A percentile compares a stretch with the other conserved stretches of the same genome.
Evolutionary conservation across 208 protist genomes (phyloP).

Genomic region (Crithidia bombi): DNA sequence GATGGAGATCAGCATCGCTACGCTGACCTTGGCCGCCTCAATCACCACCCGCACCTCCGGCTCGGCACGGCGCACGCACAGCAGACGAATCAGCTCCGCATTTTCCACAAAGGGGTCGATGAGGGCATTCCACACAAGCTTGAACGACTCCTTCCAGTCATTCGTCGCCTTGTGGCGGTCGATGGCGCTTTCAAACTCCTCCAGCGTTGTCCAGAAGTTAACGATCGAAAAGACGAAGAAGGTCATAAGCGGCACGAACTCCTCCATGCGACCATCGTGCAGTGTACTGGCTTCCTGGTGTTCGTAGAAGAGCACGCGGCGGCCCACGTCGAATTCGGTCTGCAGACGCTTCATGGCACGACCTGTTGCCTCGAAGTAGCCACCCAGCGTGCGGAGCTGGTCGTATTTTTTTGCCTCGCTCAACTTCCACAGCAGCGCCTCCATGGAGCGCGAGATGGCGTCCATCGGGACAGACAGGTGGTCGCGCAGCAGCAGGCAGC

Average conservation of each 20-base stretch:
- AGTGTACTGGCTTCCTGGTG: constrained; percentile 17
- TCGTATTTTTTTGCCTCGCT: constrained; percentile 51
- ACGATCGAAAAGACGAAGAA: constrained; percentile 86
- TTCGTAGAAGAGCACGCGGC: constrained; percentile 71
- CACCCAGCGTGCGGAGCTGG: constrained; percentile 40
- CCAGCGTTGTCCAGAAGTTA: constrained; percentile 74
- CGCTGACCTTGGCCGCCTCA: constrained; percentile 77
- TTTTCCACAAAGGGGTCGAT: constrained; percentile 54
- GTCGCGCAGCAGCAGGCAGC: constrained; percentile 54
- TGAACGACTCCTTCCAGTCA: constrained; percentile 38
- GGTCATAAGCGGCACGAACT: constrained; percentile 83
- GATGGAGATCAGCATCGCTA: constrained; percentile 76
- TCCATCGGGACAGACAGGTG: constrained; percentile 66
- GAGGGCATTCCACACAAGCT: constrained; percentile 37
- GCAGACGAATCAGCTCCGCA: constrained; percentile 37
- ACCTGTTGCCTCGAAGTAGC: constrained; percentile 58
- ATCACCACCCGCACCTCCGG: constrained; percentile 62
- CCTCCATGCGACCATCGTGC: constrained; percentile 56
- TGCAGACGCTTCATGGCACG: constrained; percentile 60
- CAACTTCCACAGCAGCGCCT: constrained; percentile 58
- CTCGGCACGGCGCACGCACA: constrained; percentile 42
- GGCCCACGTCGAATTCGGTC: constrained; percentile 64
- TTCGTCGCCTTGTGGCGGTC: constrained; percentile 25
- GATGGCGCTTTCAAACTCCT: constrained; percentile 51
- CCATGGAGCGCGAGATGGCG: constrained; percentile 50